These are phyloP conservation scores for Alternaria sp. DNA, from an alignment of 2,329 filamentous ascomycete genomes.

Conservation along the genomic window DNA sequence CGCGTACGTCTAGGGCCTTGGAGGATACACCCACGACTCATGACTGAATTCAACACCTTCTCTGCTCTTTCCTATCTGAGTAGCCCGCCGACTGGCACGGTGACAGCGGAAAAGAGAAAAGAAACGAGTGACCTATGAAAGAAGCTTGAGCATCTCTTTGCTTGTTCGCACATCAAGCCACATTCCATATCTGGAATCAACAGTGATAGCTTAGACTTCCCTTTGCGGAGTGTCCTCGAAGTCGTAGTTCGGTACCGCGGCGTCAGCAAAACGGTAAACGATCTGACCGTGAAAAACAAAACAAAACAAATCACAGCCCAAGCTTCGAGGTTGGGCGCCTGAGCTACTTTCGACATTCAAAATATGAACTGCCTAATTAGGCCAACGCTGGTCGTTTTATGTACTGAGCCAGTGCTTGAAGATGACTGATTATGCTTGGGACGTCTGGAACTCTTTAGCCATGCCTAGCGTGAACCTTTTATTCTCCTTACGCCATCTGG, in stretches of 20 bases:
- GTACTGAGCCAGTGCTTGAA: neutral
- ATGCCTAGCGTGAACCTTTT: neutral
- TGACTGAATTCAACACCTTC: neutral
- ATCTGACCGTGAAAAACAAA: slow-evolving; percentile 1
- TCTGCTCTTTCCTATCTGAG: neutral
- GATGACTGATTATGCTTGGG: neutral
- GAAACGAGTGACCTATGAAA: neutral
- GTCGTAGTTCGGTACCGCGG: neutral
- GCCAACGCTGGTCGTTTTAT: neutral
- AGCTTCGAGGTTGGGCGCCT: neutral
- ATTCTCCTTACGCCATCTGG: slow-evolving; percentile 6
- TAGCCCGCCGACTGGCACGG: neutral
- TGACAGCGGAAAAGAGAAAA: neutral
- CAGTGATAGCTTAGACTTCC: neutral
- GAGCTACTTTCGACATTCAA: neutral
- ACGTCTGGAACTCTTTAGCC: slow-evolving; percentile 5
- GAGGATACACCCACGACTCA: neutral
- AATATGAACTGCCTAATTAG: neutral
- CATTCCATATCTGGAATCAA: neutral
- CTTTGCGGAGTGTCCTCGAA: neutral
- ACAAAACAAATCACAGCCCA: slow-evolving; percentile 1
- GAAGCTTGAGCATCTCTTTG: neutral
- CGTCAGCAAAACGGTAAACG: neutral
- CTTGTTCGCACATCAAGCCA: slow-evolving; percentile 6
- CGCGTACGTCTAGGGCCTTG: neutral